Percentiles rank a stretch among this genome's conserved stretches.
These are phyloP conservation scores for Talaromyces proteolyticus DNA, from an alignment of 495 filamentous ascomycete genomes.

Conservation along the genomic window DNA sequence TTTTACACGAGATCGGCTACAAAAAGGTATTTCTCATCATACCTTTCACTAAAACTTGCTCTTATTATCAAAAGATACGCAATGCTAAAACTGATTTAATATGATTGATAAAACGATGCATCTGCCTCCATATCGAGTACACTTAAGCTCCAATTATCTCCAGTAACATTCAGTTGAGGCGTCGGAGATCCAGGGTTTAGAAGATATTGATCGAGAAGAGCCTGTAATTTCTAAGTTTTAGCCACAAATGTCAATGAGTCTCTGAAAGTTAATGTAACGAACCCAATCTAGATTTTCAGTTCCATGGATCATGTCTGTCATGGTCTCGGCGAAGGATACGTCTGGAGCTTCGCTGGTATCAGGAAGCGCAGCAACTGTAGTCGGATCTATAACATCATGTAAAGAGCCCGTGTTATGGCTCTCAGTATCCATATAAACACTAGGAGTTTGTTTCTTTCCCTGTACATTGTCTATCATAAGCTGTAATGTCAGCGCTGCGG, in stretches of 20 bases:
- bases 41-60: no score
- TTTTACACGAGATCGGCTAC: no score
- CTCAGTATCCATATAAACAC: neutral
- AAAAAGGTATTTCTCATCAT: no score
- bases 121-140: no score
- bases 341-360: neutral
- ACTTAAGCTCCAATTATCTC: neutral
- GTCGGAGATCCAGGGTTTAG: neutral
- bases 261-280: neutral
- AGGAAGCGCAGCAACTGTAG: neutral
- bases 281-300: slow-evolving; percentile 34
- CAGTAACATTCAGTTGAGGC: neutral
- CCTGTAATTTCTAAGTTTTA: no score
- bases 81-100: no score
- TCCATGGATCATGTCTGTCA: slow-evolving; percentile 26
- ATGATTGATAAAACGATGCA: no score
- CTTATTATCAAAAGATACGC: no score
- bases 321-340: slow-evolving; percentile 16
- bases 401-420: neutral
- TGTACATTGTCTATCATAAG: slow-evolving; percentile 20
- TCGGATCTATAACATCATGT: neutral
- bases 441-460: neutral
- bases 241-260: no score
- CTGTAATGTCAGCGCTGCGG: slow-evolving; percentile 12
- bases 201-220: neutral